Conservation (phyloP, 2,329 filamentous ascomycete species). For the Teratosphaeria destructans region DNA sequence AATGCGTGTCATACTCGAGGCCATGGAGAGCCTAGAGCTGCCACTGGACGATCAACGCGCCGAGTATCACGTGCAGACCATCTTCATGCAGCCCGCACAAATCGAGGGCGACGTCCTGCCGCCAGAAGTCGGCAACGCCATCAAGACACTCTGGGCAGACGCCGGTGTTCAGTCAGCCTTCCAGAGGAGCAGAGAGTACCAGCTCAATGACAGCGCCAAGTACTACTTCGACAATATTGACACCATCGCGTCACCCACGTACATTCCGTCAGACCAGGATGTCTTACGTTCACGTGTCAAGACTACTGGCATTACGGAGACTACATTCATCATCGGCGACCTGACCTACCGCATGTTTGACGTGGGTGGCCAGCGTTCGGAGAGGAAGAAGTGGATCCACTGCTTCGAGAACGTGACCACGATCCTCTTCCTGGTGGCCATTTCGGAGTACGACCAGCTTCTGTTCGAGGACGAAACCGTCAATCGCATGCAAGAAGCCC, state of each 20-base stretch:
- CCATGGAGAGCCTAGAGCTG: slow-evolving; percentile 60
- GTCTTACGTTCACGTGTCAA: slow-evolving; percentile 93
- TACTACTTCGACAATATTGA: slow-evolving; percentile 97
- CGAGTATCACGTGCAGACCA: slow-evolving; percentile 96
- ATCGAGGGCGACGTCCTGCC: slow-evolving; percentile 91
- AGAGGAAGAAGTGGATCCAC: slow-evolving; percentile 99
- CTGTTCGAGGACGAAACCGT: slow-evolving; percentile 88
- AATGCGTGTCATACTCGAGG: slow-evolving; percentile 60
- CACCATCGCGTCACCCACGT: slow-evolving; percentile 81
- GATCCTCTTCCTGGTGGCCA: slow-evolving; percentile 91
- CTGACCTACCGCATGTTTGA: slow-evolving; percentile 97
- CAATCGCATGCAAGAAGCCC: slow-evolving; percentile 64
- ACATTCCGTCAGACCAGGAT: slow-evolving; percentile 91
- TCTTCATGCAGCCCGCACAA: slow-evolving; percentile 96
- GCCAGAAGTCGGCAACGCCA: slow-evolving; percentile 87
- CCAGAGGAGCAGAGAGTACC: slow-evolving; percentile 89
- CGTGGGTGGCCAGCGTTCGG: slow-evolving; percentile 87
- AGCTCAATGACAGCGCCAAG: slow-evolving; percentile 91
- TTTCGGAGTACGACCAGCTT: slow-evolving; percentile 93
- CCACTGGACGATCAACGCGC: slow-evolving; percentile 84
- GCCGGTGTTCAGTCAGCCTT: slow-evolving; percentile 89
- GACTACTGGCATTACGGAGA: slow-evolving; percentile 95
- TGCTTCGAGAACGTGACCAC: slow-evolving; percentile 98
- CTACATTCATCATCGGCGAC: slow-evolving; percentile 88
- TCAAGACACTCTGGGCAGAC: slow-evolving; percentile 87